Conservation (phyloP, 805 yeast species). For the Candida oleophila region DNA sequence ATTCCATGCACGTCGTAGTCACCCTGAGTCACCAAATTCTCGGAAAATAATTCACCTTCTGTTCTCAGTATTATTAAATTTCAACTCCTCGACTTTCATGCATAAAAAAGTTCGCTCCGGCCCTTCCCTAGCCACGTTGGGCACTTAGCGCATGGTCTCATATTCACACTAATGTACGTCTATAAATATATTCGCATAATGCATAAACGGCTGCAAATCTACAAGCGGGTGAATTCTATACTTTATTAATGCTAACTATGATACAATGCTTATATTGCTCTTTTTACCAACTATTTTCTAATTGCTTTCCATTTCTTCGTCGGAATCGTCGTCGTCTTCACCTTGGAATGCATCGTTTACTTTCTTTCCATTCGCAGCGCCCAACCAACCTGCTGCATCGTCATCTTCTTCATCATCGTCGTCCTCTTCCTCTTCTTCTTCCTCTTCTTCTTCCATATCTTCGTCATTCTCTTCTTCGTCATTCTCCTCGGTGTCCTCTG, state of each 20-base stretch:
- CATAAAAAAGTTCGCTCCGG: no score
- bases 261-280: background rate
- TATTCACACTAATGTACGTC: background rate
- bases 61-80: no score
- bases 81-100: no score
- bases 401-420: slow-evolving; percentile 24
- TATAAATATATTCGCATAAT: background rate
- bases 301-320: slow-evolving; percentile 8
- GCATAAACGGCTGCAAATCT: no score
- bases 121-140: no score
- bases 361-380: slow-evolving; percentile 28
- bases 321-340: slow-evolving; percentile 36
- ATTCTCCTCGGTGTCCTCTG: slow-evolving; percentile 17
- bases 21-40: no score
- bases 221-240: no score
- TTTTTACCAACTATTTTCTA: background rate
- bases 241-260: background rate
- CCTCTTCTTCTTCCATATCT: slow-evolving; percentile 24
- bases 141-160: no score
- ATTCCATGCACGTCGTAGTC: no score
- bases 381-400: slow-evolving; percentile 21
- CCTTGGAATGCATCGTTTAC: slow-evolving; percentile 22
- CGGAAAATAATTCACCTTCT: no score
- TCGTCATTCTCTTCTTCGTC: slow-evolving; percentile 15
- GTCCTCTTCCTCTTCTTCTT: slow-evolving; percentile 23